Evolutionary conservation across 1,284 basidiomycete genomes (phyloP), one percentile per base, ranked within the genome.

Genomic region (Trichosporon faecale): DNA sequence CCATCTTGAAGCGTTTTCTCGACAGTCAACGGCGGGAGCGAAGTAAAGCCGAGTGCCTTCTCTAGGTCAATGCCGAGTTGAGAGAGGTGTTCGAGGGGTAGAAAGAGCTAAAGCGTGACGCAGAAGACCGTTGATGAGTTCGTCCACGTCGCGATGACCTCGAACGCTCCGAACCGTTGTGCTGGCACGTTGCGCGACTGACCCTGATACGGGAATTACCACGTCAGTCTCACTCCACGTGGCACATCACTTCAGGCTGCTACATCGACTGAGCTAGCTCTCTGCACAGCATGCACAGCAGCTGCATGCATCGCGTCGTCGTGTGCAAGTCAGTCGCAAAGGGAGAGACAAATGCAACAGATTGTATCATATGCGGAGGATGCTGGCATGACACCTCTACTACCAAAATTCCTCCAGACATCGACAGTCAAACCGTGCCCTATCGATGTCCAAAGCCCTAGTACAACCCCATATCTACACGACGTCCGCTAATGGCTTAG

Each of bases 401-500:
- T 73, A 73, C 72, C 72, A 70, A 66, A 40, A 66, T 25, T 63
- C 65, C 67, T 57, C 67, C 65, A 33, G 57, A 49, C 67, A 65
- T 25, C 25, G 66, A 46, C 60, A 69, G 67, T 63, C 67, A 66
- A 60, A 27, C 60, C 31, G 23, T 14, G 21, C 25, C 52, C 9
- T 61, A 61, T 33, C 57, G 16, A 49, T 49, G 40, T 21, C 64
- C 64, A 65, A 29, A 49, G 40, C 64, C 46, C 64, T 65, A 27
- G 27, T 65, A 65, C 64, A 65, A 65, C 40, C 29, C 64, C 64
- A 49, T n/a, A 44, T 44, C 40, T 61, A 61, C 27, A 33, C 57
- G 57, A 61, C 57, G n/a, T 31, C 57, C n/a, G 57, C 57, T 61
- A 63, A 18, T 61, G 64, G 68, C 70, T 76, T 82, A 82, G 72